phyloP scores from a whole-genome alignment of 2,329 filamentous ascomycete species.

The Arthrobotrys conoides region DNA sequence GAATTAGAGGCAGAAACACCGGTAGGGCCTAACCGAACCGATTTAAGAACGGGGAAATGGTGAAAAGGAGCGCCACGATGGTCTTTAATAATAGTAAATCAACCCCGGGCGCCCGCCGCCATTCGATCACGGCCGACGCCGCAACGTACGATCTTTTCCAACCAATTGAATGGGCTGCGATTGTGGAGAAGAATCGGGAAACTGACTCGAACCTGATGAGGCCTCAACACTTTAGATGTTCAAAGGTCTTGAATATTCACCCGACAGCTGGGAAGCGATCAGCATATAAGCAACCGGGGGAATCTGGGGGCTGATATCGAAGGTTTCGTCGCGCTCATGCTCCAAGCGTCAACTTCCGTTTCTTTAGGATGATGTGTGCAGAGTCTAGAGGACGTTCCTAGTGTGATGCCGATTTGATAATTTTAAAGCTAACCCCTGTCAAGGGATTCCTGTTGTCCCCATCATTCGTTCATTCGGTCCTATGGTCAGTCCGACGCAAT shows the following conservation, averaged over 20 bases:
- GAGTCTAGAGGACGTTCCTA: conserved; percentile 40
- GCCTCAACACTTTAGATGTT: conserved; percentile 49
- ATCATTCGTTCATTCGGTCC: conserved; percentile 45
- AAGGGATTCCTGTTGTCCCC: conserved; percentile 54
- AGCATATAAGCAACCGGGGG: conserved; percentile 43
- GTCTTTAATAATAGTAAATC: conserved; percentile 49
- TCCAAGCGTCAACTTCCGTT: conserved; percentile 47
- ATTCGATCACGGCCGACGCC: conserved; percentile 49
- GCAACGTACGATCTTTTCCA: conserved; percentile 34
- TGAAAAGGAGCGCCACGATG: conserved; percentile 59
- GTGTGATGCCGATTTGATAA: conserved; percentile 57
- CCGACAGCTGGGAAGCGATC: conserved; percentile 48
- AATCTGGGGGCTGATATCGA: conserved; percentile 49
- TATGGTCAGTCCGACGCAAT: conserved; percentile 52
- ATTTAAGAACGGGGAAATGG: conserved; percentile 55
- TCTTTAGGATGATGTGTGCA: conserved; percentile 54
- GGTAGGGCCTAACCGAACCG: conserved; percentile 59
- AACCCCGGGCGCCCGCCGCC: conserved; percentile 42
- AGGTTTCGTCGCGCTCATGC: conserved; percentile 44
- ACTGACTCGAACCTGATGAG: conserved; percentile 47
- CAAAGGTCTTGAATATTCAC: conserved; percentile 48
- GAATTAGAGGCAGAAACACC: conserved; percentile 52
- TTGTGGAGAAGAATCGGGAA: conserved; percentile 24
- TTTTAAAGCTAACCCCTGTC: conserved; percentile 57
- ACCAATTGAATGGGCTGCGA: conserved; percentile 43